Base-by-base conservation (phyloP, 345 rosid genomes). In the Syzygium grande region DNA sequence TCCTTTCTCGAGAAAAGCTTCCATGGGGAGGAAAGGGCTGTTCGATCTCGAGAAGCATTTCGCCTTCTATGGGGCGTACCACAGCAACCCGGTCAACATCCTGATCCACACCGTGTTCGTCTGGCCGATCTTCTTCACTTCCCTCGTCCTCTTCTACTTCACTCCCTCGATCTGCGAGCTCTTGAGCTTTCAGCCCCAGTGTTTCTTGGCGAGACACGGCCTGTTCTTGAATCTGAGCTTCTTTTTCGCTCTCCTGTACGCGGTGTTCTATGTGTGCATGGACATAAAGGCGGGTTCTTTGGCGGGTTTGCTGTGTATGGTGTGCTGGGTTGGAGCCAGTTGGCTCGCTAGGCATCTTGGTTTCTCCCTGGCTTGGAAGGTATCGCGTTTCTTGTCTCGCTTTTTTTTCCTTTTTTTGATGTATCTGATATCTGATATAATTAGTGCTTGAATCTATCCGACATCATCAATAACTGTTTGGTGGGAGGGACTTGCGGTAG, bases 41-140 rank as follows among this genome's bases (percentile, higher is more conserved):
- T 87, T 97, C 65, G 99, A 97, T 93, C 96, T 96, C 4, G 99
- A 95, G 91, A 96, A 91, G 84, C 96, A 95, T 85, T 98, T 95
- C 89, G 97, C 99, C 25, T 96, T 98, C 96, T 98, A 98, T 84
- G 99, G 99, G 5, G 98, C 99, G 15, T 98, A 98, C 61, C 99
- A 98, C 90, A 93, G 93, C 87, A 98, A 96, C 91, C 93, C 94
- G 5, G 85, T 93, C 43, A 98, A 96, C 92, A 89, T 95, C 65
- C 16, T 95, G 23, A 94, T 97, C 87, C 99, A 97, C 90, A 94
- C 91, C 77, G 21, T 96, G 51, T 95, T 93, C 89, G 99, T 97
- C 4, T 97, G 99, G 99, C 99, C 99, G 1, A 93, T 97, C n/a
- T 68, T 97, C 87, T 97, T 96, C 93, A 88, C 98, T 2, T 2